Evolutionary conservation across 106 monocot species (phyloP).

Genomic region (Agapanthus africanus): DNA sequence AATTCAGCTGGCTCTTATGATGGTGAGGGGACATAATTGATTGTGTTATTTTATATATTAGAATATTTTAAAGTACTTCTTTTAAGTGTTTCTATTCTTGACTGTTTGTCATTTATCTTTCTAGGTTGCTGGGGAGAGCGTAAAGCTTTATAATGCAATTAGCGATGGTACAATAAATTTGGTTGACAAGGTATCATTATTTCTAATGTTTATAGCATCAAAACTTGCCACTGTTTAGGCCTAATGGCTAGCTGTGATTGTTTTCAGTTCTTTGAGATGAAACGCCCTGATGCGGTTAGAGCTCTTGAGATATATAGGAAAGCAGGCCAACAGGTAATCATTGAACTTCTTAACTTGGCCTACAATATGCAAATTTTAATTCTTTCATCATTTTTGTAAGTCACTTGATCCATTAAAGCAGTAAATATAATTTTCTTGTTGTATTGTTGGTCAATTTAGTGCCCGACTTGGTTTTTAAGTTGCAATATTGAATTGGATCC

Average conservation of each 20-base stretch:
- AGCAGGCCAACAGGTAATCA: conserved; percentile 73
- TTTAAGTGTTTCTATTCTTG: neutral
- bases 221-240: conserved; percentile 1
- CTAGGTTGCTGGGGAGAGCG: conserved; percentile 83
- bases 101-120: conserved; percentile 11
- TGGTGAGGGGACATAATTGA: conserved; percentile 29
- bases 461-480: too few species aligned
- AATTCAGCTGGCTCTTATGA: conserved; percentile 81
- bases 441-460: too few species aligned
- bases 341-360: neutral
- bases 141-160: conserved; percentile 78
- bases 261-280: conserved; percentile 97
- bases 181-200: conserved; percentile 82
- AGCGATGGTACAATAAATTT: conserved; percentile 82
- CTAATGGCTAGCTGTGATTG: conserved; percentile 9
- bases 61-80: neutral
- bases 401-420: too few species aligned
- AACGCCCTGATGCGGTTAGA: conserved; percentile 73
- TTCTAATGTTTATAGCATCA: neutral
- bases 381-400: too few species aligned
- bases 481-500: too few species aligned
- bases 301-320: conserved; percentile 84
- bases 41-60: neutral
- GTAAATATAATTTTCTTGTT: too few species aligned
- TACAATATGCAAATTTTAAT: too few species aligned